phyloP scores from a whole-genome alignment of 305 asterid genomes.

The Ajuga reptans region DNA sequence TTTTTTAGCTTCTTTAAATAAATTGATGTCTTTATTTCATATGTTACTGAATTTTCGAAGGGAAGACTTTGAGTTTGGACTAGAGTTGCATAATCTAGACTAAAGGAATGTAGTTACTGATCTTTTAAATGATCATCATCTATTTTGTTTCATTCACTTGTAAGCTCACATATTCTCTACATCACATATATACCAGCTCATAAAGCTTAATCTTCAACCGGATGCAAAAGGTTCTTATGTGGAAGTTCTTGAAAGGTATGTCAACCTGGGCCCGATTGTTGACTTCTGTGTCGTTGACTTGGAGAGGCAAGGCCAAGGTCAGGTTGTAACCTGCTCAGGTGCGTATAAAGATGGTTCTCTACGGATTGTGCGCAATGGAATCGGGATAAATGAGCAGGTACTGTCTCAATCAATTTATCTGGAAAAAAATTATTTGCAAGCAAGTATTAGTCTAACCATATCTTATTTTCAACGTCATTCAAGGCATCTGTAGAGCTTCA shows the following conservation, averaged over 20 bases:
- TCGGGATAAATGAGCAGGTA: conserved; percentile 96
- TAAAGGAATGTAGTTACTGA: background rate
- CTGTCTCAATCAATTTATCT: conserved; percentile 11
- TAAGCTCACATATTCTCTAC: conserved; percentile 1
- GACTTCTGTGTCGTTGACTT: conserved; percentile 96
- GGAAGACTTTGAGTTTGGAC: conserved; percentile 3
- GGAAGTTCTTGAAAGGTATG: conserved; percentile 85
- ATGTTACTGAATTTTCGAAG: background rate
- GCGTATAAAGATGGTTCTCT: conserved; percentile 96
- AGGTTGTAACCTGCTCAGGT: conserved; percentile 97
- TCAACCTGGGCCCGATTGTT: conserved; percentile 94
- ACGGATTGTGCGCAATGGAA: conserved; percentile 93
- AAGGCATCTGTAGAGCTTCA: conserved; percentile 99
- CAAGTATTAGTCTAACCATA: background rate
- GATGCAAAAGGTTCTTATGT: conserved; percentile 88
- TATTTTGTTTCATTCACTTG: background rate
- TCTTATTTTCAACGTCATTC: conserved; percentile 18
- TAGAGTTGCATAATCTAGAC: background rate
- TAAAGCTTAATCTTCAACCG: conserved; percentile 84
- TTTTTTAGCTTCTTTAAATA: background rate
- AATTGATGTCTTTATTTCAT: background rate
- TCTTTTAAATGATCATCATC: conserved; percentile 5
- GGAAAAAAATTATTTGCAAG: background rate
- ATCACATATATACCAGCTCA: conserved; percentile 45
- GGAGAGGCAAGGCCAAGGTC: conserved; percentile 99